Evolutionary conservation across 768 basidiomycete species (phyloP).

Genomic region (Hortiboletus campestris): DNA sequence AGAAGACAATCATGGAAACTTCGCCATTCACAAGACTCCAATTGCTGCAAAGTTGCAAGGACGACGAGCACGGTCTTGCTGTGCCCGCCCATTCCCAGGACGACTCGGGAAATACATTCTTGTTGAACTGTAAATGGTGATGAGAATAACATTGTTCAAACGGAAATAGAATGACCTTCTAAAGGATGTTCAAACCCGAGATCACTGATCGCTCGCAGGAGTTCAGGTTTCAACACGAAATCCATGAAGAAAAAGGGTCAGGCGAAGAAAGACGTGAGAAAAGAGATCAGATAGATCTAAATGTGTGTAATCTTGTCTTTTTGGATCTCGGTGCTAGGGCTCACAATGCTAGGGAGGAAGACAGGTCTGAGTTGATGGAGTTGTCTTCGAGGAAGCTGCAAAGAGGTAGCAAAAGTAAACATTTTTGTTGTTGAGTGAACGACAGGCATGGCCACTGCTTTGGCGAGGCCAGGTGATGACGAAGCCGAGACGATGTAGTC

Average conservation of each 20-base stretch:
- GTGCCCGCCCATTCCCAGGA: constrained; percentile 98
- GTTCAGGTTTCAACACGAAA: constrained; percentile 95
- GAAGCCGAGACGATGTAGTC: no score
- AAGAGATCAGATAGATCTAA: constrained; percentile 61
- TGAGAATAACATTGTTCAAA: neutral
- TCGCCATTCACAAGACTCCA: constrained; percentile 98
- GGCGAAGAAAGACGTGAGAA: neutral
- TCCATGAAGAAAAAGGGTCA: constrained; percentile 56
- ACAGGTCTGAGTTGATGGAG: no score
- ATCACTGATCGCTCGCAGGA: constrained; percentile 96
- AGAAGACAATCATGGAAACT: constrained; percentile 95
- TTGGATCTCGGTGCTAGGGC: constrained; percentile 53
- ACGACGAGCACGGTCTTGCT: constrained; percentile 99
- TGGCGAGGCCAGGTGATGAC: no score
- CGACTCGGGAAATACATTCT: constrained; percentile 99
- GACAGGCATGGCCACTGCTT: no score
- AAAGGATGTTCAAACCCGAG: constrained; percentile 99
- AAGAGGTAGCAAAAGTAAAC: no score
- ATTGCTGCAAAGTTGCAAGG: constrained; percentile 93
- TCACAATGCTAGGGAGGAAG: no score
- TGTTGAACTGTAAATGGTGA: constrained; percentile 77
- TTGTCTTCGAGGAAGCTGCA: no score
- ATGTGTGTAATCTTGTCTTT: constrained; percentile 97
- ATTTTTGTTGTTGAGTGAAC: no score
- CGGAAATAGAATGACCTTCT: constrained; percentile 62